Base-by-base conservation (phyloP, 176 grass and related monocot genomes). In the Carex myosuroides region DNA sequence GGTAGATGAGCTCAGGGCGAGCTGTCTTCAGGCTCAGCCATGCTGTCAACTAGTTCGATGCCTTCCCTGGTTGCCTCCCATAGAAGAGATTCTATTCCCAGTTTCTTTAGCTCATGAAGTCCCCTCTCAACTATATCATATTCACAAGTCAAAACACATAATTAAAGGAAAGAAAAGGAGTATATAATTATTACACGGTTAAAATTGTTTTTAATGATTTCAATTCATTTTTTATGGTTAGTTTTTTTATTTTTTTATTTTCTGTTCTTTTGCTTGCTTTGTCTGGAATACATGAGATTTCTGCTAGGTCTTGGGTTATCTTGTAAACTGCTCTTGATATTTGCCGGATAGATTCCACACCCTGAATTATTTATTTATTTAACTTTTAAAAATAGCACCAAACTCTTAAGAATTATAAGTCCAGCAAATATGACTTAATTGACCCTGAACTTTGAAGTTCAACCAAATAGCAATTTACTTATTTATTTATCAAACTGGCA, bases 61-160 rank as follows among this genome's bases (percentile, higher is more conserved):
- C 79, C 46, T 87, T 88, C 87, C 58, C 94, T 82, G 14, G 86
- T 90, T 26, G 86, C 89, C 20, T 98, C 95, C 95, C 92, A 98
- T 64, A 98, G 81, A 87, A 95, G 86, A 64, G 84, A 89, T 63
- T 98, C 95, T 18, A 98, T 85, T 11, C 93, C 95, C 87, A 98
- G 85, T 84, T 92, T 98, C 89, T 63, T 93, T 77, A 98, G 86
- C 86, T 98, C 95, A 42, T 82, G 71, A 84, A 98, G 91, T 65
- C 93, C 95, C 81, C 93, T 80, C 66, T 98, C 95, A 64, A 93
- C 95, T 98, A 87, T 83, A 79, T 54, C 32, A 85, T 24, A 39
- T 39, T 39, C 37, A 39, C 37, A 9, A 24, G 18, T 30, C 13
- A 56, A 6, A 78, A 57, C 26, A 26, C 26, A 78, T 65, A 48